These are phyloP conservation scores for Pythium vanterpoolii DNA, from an alignment of 352 stramenopile genomes.

Conservation along the genomic window DNA sequence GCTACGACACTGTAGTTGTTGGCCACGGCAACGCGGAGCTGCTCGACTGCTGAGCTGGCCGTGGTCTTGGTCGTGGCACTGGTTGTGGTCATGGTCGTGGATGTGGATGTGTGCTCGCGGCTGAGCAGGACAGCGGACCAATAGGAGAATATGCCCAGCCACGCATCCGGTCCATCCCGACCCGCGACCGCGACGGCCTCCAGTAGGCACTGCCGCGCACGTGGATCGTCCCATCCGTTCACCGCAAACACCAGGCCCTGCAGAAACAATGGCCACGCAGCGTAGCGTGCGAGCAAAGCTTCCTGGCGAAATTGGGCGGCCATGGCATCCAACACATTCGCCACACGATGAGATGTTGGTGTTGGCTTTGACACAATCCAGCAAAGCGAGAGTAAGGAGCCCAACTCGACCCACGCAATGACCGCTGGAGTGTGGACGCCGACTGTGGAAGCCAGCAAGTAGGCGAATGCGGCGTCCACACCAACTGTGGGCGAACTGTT, in stretches of 20 bases:
- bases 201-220: slow-evolving; percentile 32
- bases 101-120: slow-evolving; percentile 12
- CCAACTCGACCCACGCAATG: slow-evolving; percentile 23
- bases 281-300: not conserved
- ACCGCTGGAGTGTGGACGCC: not conserved
- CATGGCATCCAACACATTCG: slow-evolving; percentile 26
- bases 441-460: slow-evolving; percentile 15
- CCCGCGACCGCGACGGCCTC: slow-evolving; percentile 8
- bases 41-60: too few species aligned
- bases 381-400: slow-evolving; percentile 26
- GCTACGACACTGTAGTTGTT: slow-evolving; percentile 43
- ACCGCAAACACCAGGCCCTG: slow-evolving; percentile 35
- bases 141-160: slow-evolving; percentile 35
- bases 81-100: too few species aligned
- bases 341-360: slow-evolving; percentile 9
- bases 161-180: not conserved
- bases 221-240: slow-evolving; percentile 22
- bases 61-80: too few species aligned
- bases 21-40: slow-evolving; percentile 44
- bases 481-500: not conserved
- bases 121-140: slow-evolving; percentile 56
- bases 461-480: slow-evolving; percentile 16
- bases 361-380: slow-evolving; percentile 29
- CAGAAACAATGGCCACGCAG: slow-evolving; percentile 41
- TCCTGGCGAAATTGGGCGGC: slow-evolving; percentile 19